Evolutionary conservation across 2,329 filamentous ascomycete species (phyloP).

Genomic region (Coniochaeta sp.): DNA sequence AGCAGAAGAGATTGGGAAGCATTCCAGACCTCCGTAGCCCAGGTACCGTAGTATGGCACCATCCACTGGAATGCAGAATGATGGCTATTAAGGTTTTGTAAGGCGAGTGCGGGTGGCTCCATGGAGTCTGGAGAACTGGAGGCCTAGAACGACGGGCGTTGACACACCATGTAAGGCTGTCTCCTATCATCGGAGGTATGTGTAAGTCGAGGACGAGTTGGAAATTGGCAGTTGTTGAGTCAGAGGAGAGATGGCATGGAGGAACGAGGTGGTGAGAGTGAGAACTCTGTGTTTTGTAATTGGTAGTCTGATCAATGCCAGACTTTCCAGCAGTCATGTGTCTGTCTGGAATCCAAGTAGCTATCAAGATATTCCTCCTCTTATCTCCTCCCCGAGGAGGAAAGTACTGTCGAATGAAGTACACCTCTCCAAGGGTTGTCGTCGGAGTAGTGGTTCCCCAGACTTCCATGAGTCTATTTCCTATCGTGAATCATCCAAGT

Average conservation of each 20-base stretch:
- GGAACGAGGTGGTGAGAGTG: neutral
- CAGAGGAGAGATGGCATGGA: neutral
- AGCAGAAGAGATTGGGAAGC: neutral
- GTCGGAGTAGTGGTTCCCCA: neutral
- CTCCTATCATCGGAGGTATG: neutral
- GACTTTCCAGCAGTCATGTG: constrained; percentile 1
- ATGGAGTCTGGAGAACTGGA: too few relatives aligned
- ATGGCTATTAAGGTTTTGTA: neutral
- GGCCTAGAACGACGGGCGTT: neutral
- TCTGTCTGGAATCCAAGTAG: neutral
- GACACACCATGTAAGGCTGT: neutral
- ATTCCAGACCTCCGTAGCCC: neutral
- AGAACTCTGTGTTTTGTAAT: neutral
- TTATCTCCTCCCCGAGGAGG: neutral
- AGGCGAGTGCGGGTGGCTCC: neutral
- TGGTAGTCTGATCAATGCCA: neutral
- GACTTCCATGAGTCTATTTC: neutral
- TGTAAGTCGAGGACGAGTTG: neutral
- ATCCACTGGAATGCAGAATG: neutral
- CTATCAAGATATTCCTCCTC: neutral
- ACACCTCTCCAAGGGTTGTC: neutral
- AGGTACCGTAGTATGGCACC: neutral
- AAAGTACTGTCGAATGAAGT: neutral
- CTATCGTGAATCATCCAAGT: neutral
- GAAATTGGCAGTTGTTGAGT: too few relatives aligned